Percentiles rank a stretch among this genome's conserved stretches.
Evolutionary conservation across 148 eudicot genomes (phyloP).

Genomic region (Amaranthus cruentus): DNA sequence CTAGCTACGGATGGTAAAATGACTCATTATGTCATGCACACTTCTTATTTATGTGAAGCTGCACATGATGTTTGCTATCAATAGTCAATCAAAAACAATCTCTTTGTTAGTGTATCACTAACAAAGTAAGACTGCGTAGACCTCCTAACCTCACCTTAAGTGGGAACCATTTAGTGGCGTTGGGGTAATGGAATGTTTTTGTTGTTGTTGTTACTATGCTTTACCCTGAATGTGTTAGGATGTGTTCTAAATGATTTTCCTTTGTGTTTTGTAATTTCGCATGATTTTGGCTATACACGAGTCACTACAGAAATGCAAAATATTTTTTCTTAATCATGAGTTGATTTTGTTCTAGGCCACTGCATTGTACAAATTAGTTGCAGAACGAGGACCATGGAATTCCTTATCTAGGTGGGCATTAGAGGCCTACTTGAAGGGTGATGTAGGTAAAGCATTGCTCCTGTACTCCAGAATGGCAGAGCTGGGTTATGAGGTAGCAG

Average conservation of each 20-base stretch:
- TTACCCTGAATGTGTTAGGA: not conserved
- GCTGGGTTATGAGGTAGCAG: slow-evolving; percentile 95
- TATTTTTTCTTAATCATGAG: slow-evolving; percentile 10
- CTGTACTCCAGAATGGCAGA: slow-evolving; percentile 96
- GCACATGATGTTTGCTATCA: no score
- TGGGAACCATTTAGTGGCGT: no score
- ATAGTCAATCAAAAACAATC: no score
- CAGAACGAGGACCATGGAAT: slow-evolving; percentile 99
- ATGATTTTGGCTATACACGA: not conserved
- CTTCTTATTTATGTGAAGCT: no score
- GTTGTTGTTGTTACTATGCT: not conserved
- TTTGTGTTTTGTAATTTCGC: not conserved
- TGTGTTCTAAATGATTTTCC: not conserved
- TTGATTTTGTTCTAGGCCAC: slow-evolving; percentile 54
- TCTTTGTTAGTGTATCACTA: no score
- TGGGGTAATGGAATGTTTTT: no score
- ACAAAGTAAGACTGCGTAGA: no score
- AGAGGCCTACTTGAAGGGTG: slow-evolving; percentile 92
- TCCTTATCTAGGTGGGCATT: slow-evolving; percentile 96
- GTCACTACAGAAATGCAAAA: not conserved
- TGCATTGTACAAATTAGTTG: slow-evolving; percentile 82
- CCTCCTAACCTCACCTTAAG: no score
- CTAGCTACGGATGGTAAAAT: no score
- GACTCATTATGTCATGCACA: no score
- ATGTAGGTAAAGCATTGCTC: slow-evolving; percentile 75